phyloP scores from a whole-genome alignment of 495 filamentous ascomycete genomes.

The Aspergillus baeticus region DNA sequence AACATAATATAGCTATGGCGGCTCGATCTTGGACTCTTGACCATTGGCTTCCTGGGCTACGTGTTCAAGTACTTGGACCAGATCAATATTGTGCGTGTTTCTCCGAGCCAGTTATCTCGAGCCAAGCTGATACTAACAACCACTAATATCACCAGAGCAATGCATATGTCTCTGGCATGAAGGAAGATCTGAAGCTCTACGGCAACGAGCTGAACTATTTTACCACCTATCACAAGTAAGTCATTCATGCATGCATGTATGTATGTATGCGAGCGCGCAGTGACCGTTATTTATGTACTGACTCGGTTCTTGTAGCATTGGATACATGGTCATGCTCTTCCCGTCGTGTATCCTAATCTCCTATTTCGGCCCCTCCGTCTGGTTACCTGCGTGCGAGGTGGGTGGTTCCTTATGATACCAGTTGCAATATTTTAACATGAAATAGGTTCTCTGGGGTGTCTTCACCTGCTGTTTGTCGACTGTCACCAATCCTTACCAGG shows the following conservation, averaged over 20 bases:
- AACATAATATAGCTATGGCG: conserved; percentile 23
- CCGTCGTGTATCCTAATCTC: conserved; percentile 21
- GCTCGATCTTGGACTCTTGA: conserved; percentile 16
- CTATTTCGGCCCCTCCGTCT: conserved; percentile 18
- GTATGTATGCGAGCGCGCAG: neutral
- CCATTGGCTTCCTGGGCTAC: conserved; percentile 19
- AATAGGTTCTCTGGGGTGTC: conserved; percentile 17
- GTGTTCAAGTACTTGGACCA: conserved; percentile 22
- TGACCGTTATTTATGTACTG: neutral
- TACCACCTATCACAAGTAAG: conserved; percentile 36
- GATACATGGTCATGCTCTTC: conserved; percentile 22
- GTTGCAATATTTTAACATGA: neutral
- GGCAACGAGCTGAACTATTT: conserved; percentile 45
- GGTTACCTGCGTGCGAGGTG: no score
- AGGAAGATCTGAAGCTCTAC: conserved; percentile 25
- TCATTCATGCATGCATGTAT: neutral
- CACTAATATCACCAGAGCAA: conserved; percentile 24
- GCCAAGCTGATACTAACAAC: neutral
- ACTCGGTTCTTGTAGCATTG: conserved; percentile 8
- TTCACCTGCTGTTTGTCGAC: conserved; percentile 20
- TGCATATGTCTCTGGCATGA: conserved; percentile 23
- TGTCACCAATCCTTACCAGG: conserved; percentile 14
- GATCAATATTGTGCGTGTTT: conserved; percentile 17
- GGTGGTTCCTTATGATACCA: no score
- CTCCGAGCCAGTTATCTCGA: neutral